Conservation (phyloP, 2,329 filamentous ascomycete species). For the Penicillium sp. region DNA sequence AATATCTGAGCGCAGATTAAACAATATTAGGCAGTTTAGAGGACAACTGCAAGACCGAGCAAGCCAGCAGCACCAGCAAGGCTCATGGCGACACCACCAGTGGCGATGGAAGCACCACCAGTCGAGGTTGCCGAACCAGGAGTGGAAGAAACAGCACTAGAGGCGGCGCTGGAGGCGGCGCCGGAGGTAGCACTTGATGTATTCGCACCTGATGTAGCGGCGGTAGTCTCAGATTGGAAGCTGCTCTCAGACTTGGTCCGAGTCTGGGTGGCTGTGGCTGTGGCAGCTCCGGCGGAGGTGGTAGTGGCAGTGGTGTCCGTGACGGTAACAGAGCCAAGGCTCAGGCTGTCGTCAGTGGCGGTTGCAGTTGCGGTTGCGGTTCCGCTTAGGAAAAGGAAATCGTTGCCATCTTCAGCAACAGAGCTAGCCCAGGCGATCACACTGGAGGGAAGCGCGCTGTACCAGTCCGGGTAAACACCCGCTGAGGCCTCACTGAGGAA, state of each 20-base stretch:
- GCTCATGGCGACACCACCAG: slow-evolving; percentile 26
- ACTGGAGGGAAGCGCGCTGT: slow-evolving; percentile 27
- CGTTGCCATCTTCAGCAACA: background rate
- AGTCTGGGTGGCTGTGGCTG: background rate
- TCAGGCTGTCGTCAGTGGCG: background rate
- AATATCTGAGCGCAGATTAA: background rate
- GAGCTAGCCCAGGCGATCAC: slow-evolving; percentile 30
- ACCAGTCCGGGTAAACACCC: slow-evolving; percentile 32
- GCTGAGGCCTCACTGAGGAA: slow-evolving; percentile 23
- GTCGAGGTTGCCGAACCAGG: slow-evolving; percentile 20
- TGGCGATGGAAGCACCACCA: slow-evolving; percentile 28
- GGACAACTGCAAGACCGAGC: slow-evolving; percentile 30
- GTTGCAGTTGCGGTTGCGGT: slow-evolving; percentile 2
- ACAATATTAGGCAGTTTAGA: slow-evolving; percentile 17
- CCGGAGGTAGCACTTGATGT: slow-evolving; percentile 4
- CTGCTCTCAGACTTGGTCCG: background rate
- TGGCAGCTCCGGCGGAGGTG: slow-evolving; percentile 1
- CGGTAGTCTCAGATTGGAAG: background rate
- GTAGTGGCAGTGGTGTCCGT: slow-evolving; percentile 3
- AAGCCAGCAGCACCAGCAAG: slow-evolving; percentile 30
- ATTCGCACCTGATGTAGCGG: background rate
- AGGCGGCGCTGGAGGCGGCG: slow-evolving; percentile 6
- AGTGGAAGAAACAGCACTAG: slow-evolving; percentile 10
- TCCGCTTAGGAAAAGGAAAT: background rate
- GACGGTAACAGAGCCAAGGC: background rate